These are phyloP conservation scores for Lipomyces japonicus DNA, from an alignment of 805 yeast species.

Conservation along the genomic window DNA sequence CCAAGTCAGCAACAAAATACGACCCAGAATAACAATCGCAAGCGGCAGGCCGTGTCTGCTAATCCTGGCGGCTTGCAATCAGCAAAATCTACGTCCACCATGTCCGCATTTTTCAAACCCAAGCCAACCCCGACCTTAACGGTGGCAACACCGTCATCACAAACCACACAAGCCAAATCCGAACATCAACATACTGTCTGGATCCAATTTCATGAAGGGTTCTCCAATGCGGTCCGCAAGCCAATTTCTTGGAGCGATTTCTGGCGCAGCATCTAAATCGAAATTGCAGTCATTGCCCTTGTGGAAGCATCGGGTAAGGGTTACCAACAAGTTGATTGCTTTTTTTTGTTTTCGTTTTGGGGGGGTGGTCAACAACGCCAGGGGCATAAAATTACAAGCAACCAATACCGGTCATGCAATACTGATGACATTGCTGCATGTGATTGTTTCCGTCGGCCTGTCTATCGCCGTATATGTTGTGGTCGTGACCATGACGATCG, in stretches of 20 bases:
- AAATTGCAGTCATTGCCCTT: too few species aligned
- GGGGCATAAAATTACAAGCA: too few species aligned
- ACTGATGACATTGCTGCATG: too few species aligned
- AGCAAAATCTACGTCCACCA: not conserved
- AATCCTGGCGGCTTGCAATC: not conserved
- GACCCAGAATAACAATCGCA: not conserved
- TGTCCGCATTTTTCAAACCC: slow-evolving; percentile 2
- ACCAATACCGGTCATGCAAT: too few species aligned
- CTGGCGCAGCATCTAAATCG: too few species aligned
- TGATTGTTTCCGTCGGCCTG: too few species aligned
- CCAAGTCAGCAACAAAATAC: not conserved
- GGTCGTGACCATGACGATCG: slow-evolving; percentile 5
- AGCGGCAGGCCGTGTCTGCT: not conserved
- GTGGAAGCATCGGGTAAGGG: too few species aligned
- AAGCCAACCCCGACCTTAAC: not conserved
- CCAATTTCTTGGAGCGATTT: slow-evolving; percentile 68
- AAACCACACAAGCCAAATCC: not conserved
- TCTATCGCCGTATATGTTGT: slow-evolving; percentile 1
- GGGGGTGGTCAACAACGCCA: too few species aligned
- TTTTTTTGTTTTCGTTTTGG: too few species aligned
- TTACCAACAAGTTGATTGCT: too few species aligned
- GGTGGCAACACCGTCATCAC: not conserved
- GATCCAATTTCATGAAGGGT: slow-evolving; percentile 87
- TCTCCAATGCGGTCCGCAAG: slow-evolving; percentile 79
- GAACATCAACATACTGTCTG: slow-evolving; percentile 45